A percentile compares a stretch with the other conserved stretches of the same genome.
Conservation (phyloP, 805 yeast species). For the Nakazawaea wyomingensis region DNA sequence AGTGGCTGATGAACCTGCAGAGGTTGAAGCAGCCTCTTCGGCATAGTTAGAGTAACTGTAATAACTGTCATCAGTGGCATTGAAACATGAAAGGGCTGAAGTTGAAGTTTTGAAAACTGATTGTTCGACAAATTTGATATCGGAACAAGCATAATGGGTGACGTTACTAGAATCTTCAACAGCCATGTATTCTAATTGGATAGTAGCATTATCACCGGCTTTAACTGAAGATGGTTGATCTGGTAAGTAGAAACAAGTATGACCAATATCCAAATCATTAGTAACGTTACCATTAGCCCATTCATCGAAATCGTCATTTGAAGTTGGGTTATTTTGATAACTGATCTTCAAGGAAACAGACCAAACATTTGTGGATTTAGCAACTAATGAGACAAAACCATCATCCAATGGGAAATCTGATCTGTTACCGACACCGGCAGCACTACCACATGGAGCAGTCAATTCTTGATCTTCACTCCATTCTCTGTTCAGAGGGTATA, state of each 20-base stretch:
- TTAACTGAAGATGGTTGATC: constrained; percentile 32
- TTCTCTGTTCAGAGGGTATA: constrained; percentile 39
- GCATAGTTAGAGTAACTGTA: constrained; percentile 26
- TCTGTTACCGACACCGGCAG: constrained; percentile 31
- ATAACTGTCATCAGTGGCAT: constrained; percentile 34
- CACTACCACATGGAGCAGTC: constrained; percentile 42
- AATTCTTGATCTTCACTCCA: constrained; percentile 42
- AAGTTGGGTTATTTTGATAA: constrained; percentile 32
- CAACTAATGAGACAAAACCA: constrained; percentile 41
- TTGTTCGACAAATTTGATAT: constrained; percentile 37
- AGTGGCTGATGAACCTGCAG: constrained; percentile 14
- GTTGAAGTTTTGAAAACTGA: constrained; percentile 31
- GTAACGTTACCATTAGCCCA: constrained; percentile 35
- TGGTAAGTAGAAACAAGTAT: constrained; percentile 41
- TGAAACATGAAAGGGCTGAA: constrained; percentile 34
- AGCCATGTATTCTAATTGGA: constrained; percentile 42
- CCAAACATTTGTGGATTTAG: constrained; percentile 36
- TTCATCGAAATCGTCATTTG: constrained; percentile 34
- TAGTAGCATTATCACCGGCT: constrained; percentile 37
- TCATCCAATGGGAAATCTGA: constrained; percentile 41
- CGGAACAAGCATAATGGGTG: constrained; percentile 43
- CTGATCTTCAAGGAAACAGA: constrained; percentile 34
- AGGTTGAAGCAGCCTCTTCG: constrained; percentile 19
- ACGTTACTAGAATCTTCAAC: constrained; percentile 31
- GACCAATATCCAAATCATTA: constrained; percentile 36